Evolutionary conservation across 805 yeast species (phyloP).

Genomic region (Cyberlindnera sargentensis): DNA sequence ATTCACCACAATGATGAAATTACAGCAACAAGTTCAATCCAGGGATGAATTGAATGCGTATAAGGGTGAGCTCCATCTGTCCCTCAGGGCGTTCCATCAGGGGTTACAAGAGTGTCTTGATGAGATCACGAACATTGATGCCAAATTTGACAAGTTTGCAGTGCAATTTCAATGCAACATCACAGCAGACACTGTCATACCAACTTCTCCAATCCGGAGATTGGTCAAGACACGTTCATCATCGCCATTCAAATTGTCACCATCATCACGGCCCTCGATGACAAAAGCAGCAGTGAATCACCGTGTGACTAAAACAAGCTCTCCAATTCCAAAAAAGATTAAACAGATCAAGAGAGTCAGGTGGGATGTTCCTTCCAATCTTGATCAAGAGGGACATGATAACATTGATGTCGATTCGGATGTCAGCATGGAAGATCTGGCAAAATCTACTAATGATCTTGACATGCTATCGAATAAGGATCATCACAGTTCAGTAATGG

Average conservation of each 20-base stretch:
- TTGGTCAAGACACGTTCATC: slow-evolving; percentile 16
- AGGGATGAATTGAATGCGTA: slow-evolving; percentile 8
- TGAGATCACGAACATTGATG: slow-evolving; percentile 27
- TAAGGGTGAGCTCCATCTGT: slow-evolving; percentile 14
- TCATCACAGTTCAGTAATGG: slow-evolving; percentile 3
- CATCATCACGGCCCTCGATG: slow-evolving; percentile 19
- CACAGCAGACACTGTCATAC: slow-evolving; percentile 14
- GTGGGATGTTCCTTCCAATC: slow-evolving; percentile 34
- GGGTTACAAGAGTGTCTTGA: slow-evolving; percentile 23
- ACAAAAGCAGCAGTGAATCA: slow-evolving; percentile 6
- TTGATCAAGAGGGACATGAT: slow-evolving; percentile 1
- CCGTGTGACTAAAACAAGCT: slow-evolving; percentile 11
- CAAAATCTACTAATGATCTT: slow-evolving; percentile 16
- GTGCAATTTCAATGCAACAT: slow-evolving; percentile 15
- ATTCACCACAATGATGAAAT: slow-evolving; percentile 4
- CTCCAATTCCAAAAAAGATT: slow-evolving; percentile 12
- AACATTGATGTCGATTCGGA: slow-evolving; percentile 15
- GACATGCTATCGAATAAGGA: slow-evolving; percentile 10
- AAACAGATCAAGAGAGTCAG: slow-evolving; percentile 36
- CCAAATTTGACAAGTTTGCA: slow-evolving; percentile 30
- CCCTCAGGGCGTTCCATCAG: slow-evolving; percentile 14
- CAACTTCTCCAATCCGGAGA: slow-evolving; percentile 22
- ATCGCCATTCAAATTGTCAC: slow-evolving; percentile 17
- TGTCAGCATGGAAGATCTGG: slow-evolving; percentile 21
- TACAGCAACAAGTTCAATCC: slow-evolving; percentile 9